phyloP scores from a whole-genome alignment of 2,329 filamentous ascomycete genomes.

The Orbilia oligospora region DNA sequence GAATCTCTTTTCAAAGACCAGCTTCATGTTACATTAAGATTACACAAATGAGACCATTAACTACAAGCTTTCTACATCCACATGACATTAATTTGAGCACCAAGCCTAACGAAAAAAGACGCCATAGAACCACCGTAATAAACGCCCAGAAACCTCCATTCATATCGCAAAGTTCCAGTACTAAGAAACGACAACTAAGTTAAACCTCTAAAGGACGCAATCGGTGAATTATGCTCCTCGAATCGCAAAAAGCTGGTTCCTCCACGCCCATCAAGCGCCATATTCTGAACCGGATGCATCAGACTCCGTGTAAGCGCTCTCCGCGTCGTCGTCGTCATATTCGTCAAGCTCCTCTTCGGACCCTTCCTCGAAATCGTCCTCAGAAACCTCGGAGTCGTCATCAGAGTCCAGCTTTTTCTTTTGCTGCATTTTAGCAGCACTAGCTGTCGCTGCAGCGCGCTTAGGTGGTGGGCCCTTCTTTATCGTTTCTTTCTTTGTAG shows the following conservation, averaged over 20 bases:
- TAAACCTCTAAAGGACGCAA: neutral
- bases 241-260: slow-evolving; percentile 2
- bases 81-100: slow-evolving; percentile 12
- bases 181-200: neutral
- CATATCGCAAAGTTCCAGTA: slow-evolving; percentile 4
- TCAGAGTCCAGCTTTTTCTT: slow-evolving; percentile 35
- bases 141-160: slow-evolving; percentile 23
- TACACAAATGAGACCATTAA: slow-evolving; percentile 34
- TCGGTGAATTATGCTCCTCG: neutral
- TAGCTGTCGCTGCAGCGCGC: slow-evolving; percentile 42
- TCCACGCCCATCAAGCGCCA: slow-evolving; percentile 26
- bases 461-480: slow-evolving; percentile 47
- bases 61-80: slow-evolving; percentile 17
- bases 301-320: slow-evolving; percentile 57
- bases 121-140: slow-evolving; percentile 29
- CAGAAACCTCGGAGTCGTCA: slow-evolving; percentile 21
- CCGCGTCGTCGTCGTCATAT: slow-evolving; percentile 48
- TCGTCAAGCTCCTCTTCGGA: slow-evolving; percentile 52
- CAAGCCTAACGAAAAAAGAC: slow-evolving; percentile 14
- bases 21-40: slow-evolving; percentile 53
- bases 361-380: slow-evolving; percentile 26
- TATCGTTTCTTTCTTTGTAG: slow-evolving; percentile 43
- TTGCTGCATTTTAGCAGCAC: slow-evolving; percentile 37
- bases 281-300: slow-evolving; percentile 56
- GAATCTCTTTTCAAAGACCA: slow-evolving; percentile 39